Evolutionary conservation across 176 grass and related monocot species (phyloP), one percentile per base, ranked within the genome.

Genomic region (Oryza brachyantha): DNA sequence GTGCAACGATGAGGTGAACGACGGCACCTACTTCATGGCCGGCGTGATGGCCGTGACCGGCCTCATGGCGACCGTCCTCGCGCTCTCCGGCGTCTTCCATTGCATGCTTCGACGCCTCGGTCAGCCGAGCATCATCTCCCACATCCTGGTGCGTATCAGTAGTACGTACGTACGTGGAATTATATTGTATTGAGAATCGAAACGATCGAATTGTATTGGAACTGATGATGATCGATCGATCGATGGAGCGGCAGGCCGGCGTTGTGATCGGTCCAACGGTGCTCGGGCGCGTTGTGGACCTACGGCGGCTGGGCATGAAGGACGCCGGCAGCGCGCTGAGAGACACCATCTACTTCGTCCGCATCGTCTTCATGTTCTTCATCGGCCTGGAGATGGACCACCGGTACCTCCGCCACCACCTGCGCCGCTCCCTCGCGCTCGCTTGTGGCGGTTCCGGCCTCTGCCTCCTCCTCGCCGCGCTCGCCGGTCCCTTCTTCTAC

Each of bases 291-390:
- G 19, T 19, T 27, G 41, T 72, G 19, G 70, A 81, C 69, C 79
- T 88, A 25, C 58, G 35, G 3, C 16, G 41, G 32, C 58, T 83
- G 0, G 81, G 76, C 28, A 69, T 88, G 46, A 7, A 14, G 7
- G 38, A 81, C 41, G 75, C 84, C 67, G 38, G 61, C 9, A 40
- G 59, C 21, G 84, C 74, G 24, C 29, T 91, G 0, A 61, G 61
- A 17, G 38, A 57, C 27, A 69, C 85, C 13, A 82, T 82, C 54
- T 71, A 64, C 64, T 79, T 64, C 59, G 36, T 61, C 52, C 89
- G 89, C 64, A 73, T 89, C 13, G 2, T 95, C 38, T 89, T 92
- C 93, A 88, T 96, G 89, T 96, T 92, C 69, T 48, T 90, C 77
- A 76, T 92, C 22, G 89, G 89, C 27, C 74, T 92, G 2, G 93